Percentiles rank a stretch among this genome's conserved stretches.
phyloP scores from a whole-genome alignment of 225 moss, liverwort and hornwort species.

The Bryoerythrophyllum caledonicum region DNA sequence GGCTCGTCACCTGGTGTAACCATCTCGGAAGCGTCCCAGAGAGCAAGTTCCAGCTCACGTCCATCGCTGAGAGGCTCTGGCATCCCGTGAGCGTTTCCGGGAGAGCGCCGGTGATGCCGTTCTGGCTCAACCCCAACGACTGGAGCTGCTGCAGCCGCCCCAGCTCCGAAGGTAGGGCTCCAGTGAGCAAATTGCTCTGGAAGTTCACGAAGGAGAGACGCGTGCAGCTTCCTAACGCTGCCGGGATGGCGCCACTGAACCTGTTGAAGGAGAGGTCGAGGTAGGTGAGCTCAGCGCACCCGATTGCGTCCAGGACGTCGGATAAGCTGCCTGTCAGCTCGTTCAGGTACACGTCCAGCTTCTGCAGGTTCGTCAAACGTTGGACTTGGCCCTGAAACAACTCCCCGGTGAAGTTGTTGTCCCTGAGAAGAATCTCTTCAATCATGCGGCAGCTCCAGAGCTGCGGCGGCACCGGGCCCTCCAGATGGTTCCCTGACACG shows the following conservation, averaged over 20 bases:
- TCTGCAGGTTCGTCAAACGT: slow-evolving; percentile 31
- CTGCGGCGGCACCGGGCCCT: slow-evolving; percentile 34
- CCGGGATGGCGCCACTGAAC: slow-evolving; percentile 35
- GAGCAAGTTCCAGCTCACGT: slow-evolving; percentile 38
- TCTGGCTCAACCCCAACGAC: slow-evolving; percentile 45
- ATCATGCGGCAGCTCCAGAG: slow-evolving; percentile 44
- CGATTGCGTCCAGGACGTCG: slow-evolving; percentile 30
- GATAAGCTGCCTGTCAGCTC: slow-evolving; percentile 27
- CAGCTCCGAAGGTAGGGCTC: slow-evolving; percentile 45
- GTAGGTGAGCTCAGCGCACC: slow-evolving; percentile 19
- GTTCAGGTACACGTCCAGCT: slow-evolving; percentile 37
- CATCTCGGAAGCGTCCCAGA: slow-evolving; percentile 33
- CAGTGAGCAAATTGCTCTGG: slow-evolving; percentile 23
- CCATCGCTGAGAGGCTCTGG: slow-evolving; percentile 30
- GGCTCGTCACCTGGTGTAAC: slow-evolving; percentile 25
- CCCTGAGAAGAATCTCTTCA: slow-evolving; percentile 45
- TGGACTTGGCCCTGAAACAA: slow-evolving; percentile 27
- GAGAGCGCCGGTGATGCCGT: slow-evolving; percentile 28
- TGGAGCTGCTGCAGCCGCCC: slow-evolving; percentile 36
- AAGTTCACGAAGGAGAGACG: slow-evolving; percentile 37
- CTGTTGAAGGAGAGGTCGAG: slow-evolving; percentile 48
- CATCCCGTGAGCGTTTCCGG: slow-evolving; percentile 38
- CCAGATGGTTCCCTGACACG: slow-evolving; percentile 34
- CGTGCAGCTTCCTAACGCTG: slow-evolving; percentile 32
- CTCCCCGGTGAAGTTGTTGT: slow-evolving; percentile 62